phyloP scores from a whole-genome alignment of 495 filamentous ascomycete species.

The Trichocladium uniseriatum region DNA sequence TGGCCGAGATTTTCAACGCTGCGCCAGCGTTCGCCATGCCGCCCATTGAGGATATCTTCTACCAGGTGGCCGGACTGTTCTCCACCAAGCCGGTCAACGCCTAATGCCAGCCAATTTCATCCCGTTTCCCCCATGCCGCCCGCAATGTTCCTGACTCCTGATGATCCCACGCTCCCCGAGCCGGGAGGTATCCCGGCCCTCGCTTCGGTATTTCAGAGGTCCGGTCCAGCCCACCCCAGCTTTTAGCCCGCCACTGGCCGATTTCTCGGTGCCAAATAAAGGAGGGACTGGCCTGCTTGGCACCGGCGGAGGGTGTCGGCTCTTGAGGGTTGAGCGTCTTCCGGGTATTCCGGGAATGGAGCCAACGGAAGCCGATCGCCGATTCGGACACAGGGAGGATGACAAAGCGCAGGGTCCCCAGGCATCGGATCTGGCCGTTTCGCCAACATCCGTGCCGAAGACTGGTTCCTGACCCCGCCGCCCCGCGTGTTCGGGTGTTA shows the following conservation, averaged over 20 bases:
- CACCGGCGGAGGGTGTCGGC: background rate
- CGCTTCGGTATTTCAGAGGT: too few species aligned
- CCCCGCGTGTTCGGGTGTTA: slow-evolving; percentile 11
- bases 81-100: slow-evolving; percentile 35
- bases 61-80: slow-evolving; percentile 57
- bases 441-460: background rate
- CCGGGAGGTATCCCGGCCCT: too few species aligned
- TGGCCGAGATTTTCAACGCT: slow-evolving; percentile 65
- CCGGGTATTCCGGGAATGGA: background rate
- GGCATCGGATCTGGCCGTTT: background rate
- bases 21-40: slow-evolving; percentile 68
- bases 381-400: background rate
- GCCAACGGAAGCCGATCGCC: background rate
- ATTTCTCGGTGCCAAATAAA: too few species aligned
- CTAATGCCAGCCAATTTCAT: background rate
- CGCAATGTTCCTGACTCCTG: background rate
- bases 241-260: too few species aligned
- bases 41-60: slow-evolving; percentile 67
- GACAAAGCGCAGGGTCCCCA: background rate
- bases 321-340: background rate
- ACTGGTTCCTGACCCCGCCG: slow-evolving; percentile 6
- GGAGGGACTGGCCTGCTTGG: too few species aligned
- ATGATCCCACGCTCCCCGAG: too few species aligned
- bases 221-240: too few species aligned
- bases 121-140: background rate